These are phyloP conservation scores for Fusarium nygamai DNA, from an alignment of 2,329 filamentous ascomycete species.

Conservation along the genomic window DNA sequence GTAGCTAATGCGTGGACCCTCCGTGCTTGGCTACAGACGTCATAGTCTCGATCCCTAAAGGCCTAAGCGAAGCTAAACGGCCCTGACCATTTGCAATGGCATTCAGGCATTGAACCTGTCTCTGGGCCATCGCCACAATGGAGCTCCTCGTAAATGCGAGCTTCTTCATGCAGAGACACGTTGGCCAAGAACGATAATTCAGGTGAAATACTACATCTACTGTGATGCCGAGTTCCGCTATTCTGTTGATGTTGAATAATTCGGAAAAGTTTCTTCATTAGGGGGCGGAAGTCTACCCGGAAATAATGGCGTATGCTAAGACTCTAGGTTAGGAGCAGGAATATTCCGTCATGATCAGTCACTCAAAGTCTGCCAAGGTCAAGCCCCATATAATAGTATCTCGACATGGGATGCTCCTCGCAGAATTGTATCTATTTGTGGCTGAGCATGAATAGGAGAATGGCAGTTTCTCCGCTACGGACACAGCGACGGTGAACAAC, in stretches of 20 bases:
- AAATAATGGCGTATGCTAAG: not conserved
- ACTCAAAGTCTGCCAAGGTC: slow-evolving; percentile 3
- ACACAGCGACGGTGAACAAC: not conserved
- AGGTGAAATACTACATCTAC: not conserved
- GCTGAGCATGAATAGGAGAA: not conserved
- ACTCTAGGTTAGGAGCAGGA: not conserved
- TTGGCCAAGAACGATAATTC: not conserved
- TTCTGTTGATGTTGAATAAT: not conserved
- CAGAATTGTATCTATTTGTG: not conserved
- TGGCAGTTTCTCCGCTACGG: not conserved
- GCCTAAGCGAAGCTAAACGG: not conserved
- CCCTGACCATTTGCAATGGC: not conserved
- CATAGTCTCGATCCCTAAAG: not conserved
- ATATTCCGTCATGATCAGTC: not conserved
- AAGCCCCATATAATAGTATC: not conserved
- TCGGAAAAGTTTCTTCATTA: not conserved
- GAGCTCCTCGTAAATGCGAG: not conserved
- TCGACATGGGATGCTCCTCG: not conserved
- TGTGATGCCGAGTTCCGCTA: slow-evolving; percentile 4
- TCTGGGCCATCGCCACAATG: not conserved
- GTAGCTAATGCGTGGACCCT: not conserved
- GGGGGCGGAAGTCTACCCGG: not conserved
- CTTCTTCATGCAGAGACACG: not conserved
- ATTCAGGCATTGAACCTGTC: not conserved
- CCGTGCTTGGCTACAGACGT: slow-evolving; percentile 4